Percentiles rank a stretch among this genome's conserved stretches.
Conservation (phyloP, 2,329 filamentous ascomycete species). For the Xylaria sp. region DNA sequence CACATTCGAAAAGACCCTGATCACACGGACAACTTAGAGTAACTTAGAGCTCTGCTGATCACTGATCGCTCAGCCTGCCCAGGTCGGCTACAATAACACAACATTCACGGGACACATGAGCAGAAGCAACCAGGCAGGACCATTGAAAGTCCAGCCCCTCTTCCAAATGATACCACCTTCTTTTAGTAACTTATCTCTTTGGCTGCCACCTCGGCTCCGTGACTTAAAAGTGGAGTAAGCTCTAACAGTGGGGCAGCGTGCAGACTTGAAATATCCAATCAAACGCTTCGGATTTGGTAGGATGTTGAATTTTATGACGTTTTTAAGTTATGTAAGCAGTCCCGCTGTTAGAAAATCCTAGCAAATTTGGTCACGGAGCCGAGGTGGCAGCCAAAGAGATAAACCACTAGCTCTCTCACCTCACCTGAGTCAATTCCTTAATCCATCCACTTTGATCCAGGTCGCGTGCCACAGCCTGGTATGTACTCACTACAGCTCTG, state of each 20-base stretch:
- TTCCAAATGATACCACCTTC: not conserved
- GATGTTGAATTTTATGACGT: too few relatives aligned
- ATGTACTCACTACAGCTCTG: not conserved
- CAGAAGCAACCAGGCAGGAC: not conserved
- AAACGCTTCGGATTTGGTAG: too few relatives aligned
- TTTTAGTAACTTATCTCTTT: not conserved
- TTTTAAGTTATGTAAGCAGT: too few relatives aligned
- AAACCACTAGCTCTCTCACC: not conserved
- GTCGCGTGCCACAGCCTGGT: constrained; percentile 5
- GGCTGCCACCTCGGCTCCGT: too few relatives aligned
- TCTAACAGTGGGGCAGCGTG: too few relatives aligned
- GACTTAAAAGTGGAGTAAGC: too few relatives aligned
- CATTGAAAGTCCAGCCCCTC: not conserved
- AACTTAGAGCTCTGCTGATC: constrained; percentile 18
- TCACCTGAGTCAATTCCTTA: constrained; percentile 7
- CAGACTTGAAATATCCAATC: too few relatives aligned
- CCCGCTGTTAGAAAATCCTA: too few relatives aligned
- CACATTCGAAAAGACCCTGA: constrained; percentile 18
- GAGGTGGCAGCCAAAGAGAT: too few relatives aligned
- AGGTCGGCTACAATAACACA: constrained; percentile 7
- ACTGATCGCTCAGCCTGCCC: constrained; percentile 6
- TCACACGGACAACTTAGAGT: constrained; percentile 13
- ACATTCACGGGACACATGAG: not conserved
- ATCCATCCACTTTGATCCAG: not conserved
- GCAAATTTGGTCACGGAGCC: too few relatives aligned